Evolutionary conservation across 345 rosid species (phyloP).

Genomic region (Mercurialis annua): DNA sequence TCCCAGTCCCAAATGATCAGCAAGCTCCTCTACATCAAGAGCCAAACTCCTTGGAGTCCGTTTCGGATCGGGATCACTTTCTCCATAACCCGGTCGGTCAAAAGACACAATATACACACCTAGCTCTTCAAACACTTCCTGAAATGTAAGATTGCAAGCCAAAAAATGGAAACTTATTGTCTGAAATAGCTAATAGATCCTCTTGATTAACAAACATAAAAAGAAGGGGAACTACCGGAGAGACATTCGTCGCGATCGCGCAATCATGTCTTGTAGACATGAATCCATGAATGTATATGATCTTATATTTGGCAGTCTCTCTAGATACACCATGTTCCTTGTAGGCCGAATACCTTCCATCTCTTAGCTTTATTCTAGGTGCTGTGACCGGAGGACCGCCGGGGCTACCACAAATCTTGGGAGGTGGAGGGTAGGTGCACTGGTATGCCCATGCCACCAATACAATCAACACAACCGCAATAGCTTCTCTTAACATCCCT

Average conservation of each 20-base stretch:
- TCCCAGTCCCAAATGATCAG: slow-evolving; percentile 29
- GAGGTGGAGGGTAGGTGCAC: slow-evolving; percentile 14
- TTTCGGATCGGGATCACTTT: slow-evolving; percentile 28
- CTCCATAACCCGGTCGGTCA: slow-evolving; percentile 32
- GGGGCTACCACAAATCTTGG: slow-evolving; percentile 17
- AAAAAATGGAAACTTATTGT: not conserved
- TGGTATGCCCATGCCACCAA: slow-evolving; percentile 23
- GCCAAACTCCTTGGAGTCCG: slow-evolving; percentile 23
- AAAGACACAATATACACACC: slow-evolving; percentile 17
- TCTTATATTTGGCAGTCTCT: slow-evolving; percentile 22
- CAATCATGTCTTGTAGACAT: not conserved
- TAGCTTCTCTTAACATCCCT: slow-evolving; percentile 13
- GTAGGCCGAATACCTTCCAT: slow-evolving; percentile 29
- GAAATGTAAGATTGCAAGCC: not conserved
- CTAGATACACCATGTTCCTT: slow-evolving; percentile 18
- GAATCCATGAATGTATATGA: slow-evolving; percentile 25
- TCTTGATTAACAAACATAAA: not conserved
- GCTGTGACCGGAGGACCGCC: slow-evolving; percentile 24
- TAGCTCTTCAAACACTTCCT: slow-evolving; percentile 22
- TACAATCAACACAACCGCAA: slow-evolving; percentile 15
- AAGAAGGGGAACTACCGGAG: slow-evolving; percentile 1
- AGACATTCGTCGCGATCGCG: not conserved
- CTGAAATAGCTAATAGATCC: not conserved
- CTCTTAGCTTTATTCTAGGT: slow-evolving; percentile 28
- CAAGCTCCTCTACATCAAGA: slow-evolving; percentile 31